Evolutionary conservation across 2,329 filamentous ascomycete species (phyloP).

Genomic region (Septoria linicola): DNA sequence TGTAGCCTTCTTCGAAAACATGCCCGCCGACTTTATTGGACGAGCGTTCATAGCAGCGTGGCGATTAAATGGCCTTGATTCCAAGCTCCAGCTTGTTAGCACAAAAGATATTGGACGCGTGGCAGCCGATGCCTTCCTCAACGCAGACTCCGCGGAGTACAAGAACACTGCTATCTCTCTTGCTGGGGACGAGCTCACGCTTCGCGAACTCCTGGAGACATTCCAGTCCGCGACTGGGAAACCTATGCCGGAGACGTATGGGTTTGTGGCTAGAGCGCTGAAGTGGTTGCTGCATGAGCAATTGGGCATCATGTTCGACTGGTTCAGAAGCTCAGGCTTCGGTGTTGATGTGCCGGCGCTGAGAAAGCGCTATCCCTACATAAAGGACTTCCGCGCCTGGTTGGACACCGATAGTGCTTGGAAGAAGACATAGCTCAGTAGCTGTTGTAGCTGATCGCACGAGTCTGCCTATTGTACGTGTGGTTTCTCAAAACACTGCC

Average conservation of each 20-base stretch:
- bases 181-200: constrained; percentile 54
- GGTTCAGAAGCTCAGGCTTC: constrained; percentile 52
- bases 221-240: constrained; percentile 51
- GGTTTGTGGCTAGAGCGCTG: constrained; percentile 43
- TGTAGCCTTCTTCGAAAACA: constrained; percentile 63
- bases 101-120: constrained; percentile 48
- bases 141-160: constrained; percentile 44
- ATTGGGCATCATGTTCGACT: constrained; percentile 40
- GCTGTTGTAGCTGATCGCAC: too few relatives aligned
- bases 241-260: constrained; percentile 46
- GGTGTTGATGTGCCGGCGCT: constrained; percentile 47
- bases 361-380: constrained; percentile 45
- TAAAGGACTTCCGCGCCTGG: constrained; percentile 52
- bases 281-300: constrained; percentile 42
- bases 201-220: constrained; percentile 45
- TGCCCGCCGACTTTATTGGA: constrained; percentile 48
- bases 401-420: constrained; percentile 50
- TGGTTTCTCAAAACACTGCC: too few relatives aligned
- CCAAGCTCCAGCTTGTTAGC: constrained; percentile 42
- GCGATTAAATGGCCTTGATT: constrained; percentile 32
- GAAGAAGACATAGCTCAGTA: constrained; percentile 19
- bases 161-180: constrained; percentile 48
- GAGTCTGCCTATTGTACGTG: too few relatives aligned
- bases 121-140: constrained; percentile 50
- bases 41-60: constrained; percentile 51